Percentiles rank a stretch among this genome's conserved stretches.
These are phyloP conservation scores for Euphorbia pulcherrima DNA, from an alignment of 345 rosid genomes.

Conservation along the genomic window DNA sequence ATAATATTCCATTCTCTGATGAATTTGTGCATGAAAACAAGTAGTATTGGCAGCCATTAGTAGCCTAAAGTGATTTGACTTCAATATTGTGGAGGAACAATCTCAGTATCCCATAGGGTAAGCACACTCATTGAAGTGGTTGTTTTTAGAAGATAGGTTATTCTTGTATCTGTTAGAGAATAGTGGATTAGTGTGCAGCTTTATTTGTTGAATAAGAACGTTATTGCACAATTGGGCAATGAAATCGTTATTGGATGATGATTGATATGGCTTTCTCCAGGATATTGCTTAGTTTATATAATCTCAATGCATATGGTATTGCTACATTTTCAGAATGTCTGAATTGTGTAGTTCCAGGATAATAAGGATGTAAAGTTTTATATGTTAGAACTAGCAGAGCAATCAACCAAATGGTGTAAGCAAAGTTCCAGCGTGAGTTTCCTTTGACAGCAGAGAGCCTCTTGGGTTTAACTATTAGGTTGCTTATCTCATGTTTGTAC, in stretches of 20 bases:
- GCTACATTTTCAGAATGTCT: background rate
- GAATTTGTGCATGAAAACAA: background rate
- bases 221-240: background rate
- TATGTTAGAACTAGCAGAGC: background rate
- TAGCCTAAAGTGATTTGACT: slow-evolving; percentile 5
- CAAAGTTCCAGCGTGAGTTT: background rate
- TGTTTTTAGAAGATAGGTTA: background rate
- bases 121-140: background rate
- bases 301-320: background rate
- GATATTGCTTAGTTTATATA: background rate
- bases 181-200: background rate
- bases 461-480: background rate
- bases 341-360: background rate
- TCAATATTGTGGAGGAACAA: background rate
- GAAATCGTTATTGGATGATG: background rate
- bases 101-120: background rate
- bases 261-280: background rate
- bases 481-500: background rate
- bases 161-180: background rate
- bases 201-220: background rate
- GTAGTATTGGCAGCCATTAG: slow-evolving; percentile 2
- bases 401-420: background rate
- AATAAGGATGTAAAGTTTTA: background rate
- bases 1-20: background rate
- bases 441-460: background rate